Conservation (phyloP, 768 basidiomycete genomes). For the Suillus plorans region DNA sequence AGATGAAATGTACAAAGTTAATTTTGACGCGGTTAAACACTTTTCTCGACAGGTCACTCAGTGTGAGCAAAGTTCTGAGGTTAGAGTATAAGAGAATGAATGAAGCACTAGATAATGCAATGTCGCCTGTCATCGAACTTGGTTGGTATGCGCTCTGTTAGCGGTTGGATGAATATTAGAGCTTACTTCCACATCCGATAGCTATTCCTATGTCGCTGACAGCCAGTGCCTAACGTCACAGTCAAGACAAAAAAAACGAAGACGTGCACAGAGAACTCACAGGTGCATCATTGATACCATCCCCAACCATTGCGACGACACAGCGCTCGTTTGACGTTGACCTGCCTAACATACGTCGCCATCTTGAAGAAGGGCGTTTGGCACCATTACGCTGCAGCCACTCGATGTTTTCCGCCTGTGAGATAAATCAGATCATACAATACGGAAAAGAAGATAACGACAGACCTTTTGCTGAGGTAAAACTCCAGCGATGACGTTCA, state of each 20-base stretch:
- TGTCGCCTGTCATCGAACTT: slow-evolving; percentile 34
- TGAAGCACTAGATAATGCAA: slow-evolving; percentile 75
- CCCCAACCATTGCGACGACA: slow-evolving; percentile 57
- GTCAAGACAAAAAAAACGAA: slow-evolving; percentile 7
- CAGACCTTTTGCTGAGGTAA: slow-evolving; percentile 78
- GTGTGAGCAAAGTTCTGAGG: slow-evolving; percentile 55
- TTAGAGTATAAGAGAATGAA: slow-evolving; percentile 77
- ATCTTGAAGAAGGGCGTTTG: slow-evolving; percentile 34
- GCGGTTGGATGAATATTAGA: neutral
- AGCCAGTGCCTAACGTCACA: slow-evolving; percentile 44
- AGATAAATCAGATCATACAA: slow-evolving; percentile 7
- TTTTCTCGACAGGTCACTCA: slow-evolving; percentile 62
- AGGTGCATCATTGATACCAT: slow-evolving; percentile 65
- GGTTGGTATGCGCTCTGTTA: neutral
- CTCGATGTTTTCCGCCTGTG: slow-evolving; percentile 55
- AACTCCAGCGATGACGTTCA: slow-evolving; percentile 76
- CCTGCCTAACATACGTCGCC: slow-evolving; percentile 24
- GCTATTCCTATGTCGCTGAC: slow-evolving; percentile 61
- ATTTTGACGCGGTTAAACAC: slow-evolving; percentile 71
- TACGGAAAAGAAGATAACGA: neutral
- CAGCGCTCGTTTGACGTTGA: slow-evolving; percentile 35
- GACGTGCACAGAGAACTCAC: slow-evolving; percentile 26
- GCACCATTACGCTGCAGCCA: slow-evolving; percentile 48
- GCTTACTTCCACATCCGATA: slow-evolving; percentile 56
- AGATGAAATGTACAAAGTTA: slow-evolving; percentile 58